Conservation (phyloP, 176 grass and related monocot species). For the Miscanthus lutarioriparius region DNA sequence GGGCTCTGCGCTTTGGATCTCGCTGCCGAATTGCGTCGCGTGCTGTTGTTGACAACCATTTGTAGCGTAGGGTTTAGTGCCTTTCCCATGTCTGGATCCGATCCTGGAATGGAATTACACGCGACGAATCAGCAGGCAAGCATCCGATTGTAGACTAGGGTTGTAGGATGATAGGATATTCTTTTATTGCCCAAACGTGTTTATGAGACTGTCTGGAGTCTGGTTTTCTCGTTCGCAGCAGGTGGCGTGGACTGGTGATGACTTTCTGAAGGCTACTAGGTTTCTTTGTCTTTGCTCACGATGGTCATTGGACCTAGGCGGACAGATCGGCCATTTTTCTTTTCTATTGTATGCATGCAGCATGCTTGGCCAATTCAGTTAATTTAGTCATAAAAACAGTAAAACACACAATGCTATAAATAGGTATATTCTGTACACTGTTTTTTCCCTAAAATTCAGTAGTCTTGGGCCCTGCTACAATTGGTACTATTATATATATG, state of each 20-base stretch:
- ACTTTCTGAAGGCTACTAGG: not conserved
- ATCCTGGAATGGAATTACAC: not conserved
- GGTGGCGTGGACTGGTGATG: not conserved
- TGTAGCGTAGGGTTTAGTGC: not conserved
- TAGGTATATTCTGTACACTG: not conserved
- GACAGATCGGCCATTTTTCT: not conserved
- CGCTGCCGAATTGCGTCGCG: conserved; percentile 32
- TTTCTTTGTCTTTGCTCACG: not conserved
- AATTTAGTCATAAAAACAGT: not conserved
- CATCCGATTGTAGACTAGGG: not conserved
- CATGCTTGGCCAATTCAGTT: not conserved
- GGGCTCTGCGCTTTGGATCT: conserved; percentile 27
- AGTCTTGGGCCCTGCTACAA: not conserved
- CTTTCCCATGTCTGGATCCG: not conserved
- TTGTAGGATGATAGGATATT: not conserved
- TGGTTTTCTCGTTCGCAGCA: not conserved
- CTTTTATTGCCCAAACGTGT: not conserved
- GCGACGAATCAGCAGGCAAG: not conserved
- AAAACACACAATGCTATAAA: not conserved
- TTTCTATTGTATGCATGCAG: not conserved
- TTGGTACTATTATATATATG: no score
- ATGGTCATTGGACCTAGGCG: not conserved
- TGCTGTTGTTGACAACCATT: not conserved
- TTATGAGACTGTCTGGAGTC: not conserved
- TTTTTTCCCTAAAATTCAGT: not conserved